Evolutionary conservation across 192 early-diverging fungal genomes (phyloP).

Genomic region (Glomus cerebriforme): DNA sequence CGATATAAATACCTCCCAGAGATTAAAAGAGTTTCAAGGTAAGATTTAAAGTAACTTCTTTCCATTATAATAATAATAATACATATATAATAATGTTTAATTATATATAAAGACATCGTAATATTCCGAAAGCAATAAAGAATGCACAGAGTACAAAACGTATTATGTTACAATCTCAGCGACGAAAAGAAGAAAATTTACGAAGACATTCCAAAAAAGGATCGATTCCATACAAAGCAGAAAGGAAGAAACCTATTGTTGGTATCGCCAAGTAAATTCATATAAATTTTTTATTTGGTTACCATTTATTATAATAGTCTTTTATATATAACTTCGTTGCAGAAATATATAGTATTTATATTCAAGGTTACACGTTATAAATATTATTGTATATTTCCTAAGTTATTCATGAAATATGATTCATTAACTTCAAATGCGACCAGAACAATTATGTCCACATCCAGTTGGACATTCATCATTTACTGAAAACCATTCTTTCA

Average conservation of each 20-base stretch:
- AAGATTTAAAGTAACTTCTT: not conserved
- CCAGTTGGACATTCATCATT: conserved; percentile 71
- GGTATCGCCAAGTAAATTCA: conserved; percentile 63
- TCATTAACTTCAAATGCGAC: too few species aligned
- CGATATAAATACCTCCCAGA: conserved; percentile 91
- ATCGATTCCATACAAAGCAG: conserved; percentile 58
- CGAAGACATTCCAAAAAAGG: conserved; percentile 81
- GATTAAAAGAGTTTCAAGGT: conserved; percentile 71
- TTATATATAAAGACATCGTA: conserved; percentile 67
- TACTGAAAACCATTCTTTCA: conserved; percentile 68
- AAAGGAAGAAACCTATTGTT: conserved; percentile 73
- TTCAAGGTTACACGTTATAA: too few species aligned
- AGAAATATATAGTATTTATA: too few species aligned
- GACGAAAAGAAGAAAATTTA: conserved; percentile 87
- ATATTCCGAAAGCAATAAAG: conserved; percentile 82
- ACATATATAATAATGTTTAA: not conserved
- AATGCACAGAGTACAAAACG: conserved; percentile 79
- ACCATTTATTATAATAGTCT: too few species aligned
- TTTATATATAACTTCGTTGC: too few species aligned
- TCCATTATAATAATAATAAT: not conserved
- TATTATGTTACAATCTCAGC: conserved; percentile 76
- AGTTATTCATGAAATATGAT: too few species aligned
- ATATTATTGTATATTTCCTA: too few species aligned
- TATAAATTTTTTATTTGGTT: too few species aligned
- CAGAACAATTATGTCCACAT: conserved; percentile 68